Evolutionary conservation across 2,329 filamentous ascomycete genomes (phyloP).

Genomic region (Nakataea oryzae): DNA sequence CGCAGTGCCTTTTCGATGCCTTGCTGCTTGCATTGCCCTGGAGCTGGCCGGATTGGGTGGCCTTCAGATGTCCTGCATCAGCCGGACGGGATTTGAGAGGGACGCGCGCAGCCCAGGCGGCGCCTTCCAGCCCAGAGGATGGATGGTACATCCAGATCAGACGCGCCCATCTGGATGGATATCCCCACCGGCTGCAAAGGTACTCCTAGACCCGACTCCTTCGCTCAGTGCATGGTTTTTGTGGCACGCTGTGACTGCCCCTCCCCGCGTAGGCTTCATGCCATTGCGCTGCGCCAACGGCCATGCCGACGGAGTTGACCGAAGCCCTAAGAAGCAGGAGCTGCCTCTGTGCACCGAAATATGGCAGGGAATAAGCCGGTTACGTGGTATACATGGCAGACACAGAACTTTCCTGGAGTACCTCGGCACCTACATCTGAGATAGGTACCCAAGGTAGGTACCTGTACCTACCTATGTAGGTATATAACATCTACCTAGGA

Average conservation of each 20-base stretch:
- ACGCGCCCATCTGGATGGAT: background rate
- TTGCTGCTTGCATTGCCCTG: background rate
- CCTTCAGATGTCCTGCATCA: background rate
- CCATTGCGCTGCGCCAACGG: background rate
- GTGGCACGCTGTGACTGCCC: background rate
- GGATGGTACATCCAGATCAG: no score
- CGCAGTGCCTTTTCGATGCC: background rate
- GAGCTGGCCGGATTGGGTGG: background rate
- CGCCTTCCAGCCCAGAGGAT: background rate
- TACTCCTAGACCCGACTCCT: background rate
- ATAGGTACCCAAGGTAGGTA: no score
- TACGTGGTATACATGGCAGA: no score
- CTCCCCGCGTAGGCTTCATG: background rate
- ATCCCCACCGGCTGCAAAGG: background rate
- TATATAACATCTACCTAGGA: no score
- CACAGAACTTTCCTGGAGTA: no score
- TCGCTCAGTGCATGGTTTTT: background rate
- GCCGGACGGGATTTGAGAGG: background rate
- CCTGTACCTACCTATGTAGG: no score
- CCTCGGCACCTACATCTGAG: background rate
- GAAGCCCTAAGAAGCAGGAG: background rate
- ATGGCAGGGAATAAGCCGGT: background rate
- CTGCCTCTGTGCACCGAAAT: no score
- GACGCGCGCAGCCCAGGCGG: no score
- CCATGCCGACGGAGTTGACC: background rate